Evolutionary conservation across 805 yeast species (phyloP), one percentile per base, ranked within the genome.

Genomic region (Candida bentonensis): DNA sequence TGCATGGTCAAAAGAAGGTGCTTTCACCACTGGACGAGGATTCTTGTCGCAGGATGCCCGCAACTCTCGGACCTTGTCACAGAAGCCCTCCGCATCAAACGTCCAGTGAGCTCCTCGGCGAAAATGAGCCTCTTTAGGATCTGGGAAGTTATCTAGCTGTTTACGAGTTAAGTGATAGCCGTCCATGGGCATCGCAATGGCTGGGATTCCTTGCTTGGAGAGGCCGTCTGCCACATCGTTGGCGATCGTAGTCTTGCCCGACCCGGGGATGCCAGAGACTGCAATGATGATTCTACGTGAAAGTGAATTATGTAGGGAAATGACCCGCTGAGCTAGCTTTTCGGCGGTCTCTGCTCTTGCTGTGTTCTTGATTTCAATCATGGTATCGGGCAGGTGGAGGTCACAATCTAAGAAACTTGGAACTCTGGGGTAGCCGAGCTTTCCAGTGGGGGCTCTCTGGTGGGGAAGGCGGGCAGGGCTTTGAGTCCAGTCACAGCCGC

Each of bases 21-120:
- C 64, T 3, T 17, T 41, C 3, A 60, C 47, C 2, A 44, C 47
- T 7, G 30, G 40, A 17, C 44, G 45, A 36, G 45, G 30, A 20
- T 46, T 47, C 23, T 45, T 41, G 15, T 50, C 40, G 20, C 59
- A 52, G 0, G 66, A 57, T 7, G 45, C 43, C 21, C 53, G 51
- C 22, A 74, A 51, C 7, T 58, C 47, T 42, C 49, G 51, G 17
- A 59, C 62, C 15, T 70, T 53, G 3, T 48, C 55, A 1, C 64
- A 69, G 15, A 72, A 65, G 40, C 65, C 68, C 11, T 61, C 56
- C 3, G 82, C 73, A 55, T 88, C 88, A 63, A 88, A 89, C 0
- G 96, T 87, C 52, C 69, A 74, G 1, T 95, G 94, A 0, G 95
- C 81, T 0, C 96, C 96, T 42, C 96, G 69, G 48, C 84, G 67